Percentiles rank a stretch among this genome's conserved stretches.
Evolutionary conservation across 306 rosid species (phyloP).

Genomic region (Trichosanthes truncata): DNA sequence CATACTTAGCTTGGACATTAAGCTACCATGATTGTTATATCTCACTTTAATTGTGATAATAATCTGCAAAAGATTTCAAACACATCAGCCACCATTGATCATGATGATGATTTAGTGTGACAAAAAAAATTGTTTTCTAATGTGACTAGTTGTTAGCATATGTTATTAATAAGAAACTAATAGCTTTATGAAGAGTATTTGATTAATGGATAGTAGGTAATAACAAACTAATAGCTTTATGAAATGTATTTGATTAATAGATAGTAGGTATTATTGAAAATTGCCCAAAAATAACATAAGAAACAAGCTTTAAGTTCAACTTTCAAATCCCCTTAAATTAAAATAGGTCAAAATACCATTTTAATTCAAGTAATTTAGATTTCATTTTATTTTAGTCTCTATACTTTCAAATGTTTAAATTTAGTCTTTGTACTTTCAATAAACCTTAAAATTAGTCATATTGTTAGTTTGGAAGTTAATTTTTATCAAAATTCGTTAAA

Average conservation of each 20-base stretch:
- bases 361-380: too few relatives aligned
- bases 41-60: neutral
- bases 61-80: neutral
- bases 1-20: slow-evolving; percentile 59
- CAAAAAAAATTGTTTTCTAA: neutral
- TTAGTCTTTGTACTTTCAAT: too few relatives aligned
- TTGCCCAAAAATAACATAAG: too few relatives aligned
- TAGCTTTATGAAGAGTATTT: neutral
- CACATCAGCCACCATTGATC: neutral
- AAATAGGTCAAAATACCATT: too few relatives aligned
- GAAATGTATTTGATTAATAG: neutral
- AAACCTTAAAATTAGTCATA: too few relatives aligned
- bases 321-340: too few relatives aligned
- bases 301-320: too few relatives aligned
- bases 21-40: slow-evolving; percentile 44
- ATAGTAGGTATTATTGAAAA: neutral
- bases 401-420: too few relatives aligned
- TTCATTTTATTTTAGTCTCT: too few relatives aligned
- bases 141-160: neutral
- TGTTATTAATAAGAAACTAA: neutral
- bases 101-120: neutral
- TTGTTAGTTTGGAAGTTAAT: too few relatives aligned
- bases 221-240: neutral
- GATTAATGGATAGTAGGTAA: neutral
- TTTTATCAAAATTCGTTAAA: too few relatives aligned